Evolutionary conservation across 2,329 filamentous ascomycete genomes (phyloP).

Genomic region (Paraphoma sp.): DNA sequence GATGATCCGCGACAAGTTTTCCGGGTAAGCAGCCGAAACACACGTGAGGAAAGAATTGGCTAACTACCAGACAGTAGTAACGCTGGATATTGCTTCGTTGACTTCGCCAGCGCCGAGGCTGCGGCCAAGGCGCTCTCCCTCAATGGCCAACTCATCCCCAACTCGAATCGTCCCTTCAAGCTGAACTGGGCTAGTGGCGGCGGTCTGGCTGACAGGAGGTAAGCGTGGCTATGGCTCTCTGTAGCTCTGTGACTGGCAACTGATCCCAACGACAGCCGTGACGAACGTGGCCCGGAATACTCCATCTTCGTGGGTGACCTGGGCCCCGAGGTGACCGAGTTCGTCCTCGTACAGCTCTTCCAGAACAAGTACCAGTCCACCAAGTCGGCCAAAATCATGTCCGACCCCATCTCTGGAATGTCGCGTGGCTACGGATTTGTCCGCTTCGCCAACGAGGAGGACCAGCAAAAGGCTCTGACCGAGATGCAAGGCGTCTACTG

Average conservation of each 20-base stretch:
- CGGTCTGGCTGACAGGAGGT: conserved; percentile 92
- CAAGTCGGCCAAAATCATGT: conserved; percentile 99
- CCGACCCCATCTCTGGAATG: conserved; percentile 95
- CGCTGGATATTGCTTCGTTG: conserved; percentile 98
- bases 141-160: conserved; percentile 89
- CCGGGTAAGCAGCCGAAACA: conserved; percentile 69
- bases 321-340: conserved; percentile 98
- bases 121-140: conserved; percentile 90
- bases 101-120: conserved; percentile 82
- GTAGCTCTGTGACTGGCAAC: conserved; percentile 4
- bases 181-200: conserved; percentile 99
- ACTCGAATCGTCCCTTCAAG: conserved; percentile 95
- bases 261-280: conserved; percentile 60
- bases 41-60: conserved; percentile 22
- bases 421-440: conserved; percentile 98
- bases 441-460: conserved; percentile 91
- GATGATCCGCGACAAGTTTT: conserved; percentile 99
- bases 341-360: conserved; percentile 95
- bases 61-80: conserved; percentile 76
- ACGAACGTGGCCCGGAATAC: conserved; percentile 95
- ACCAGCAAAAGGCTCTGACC: conserved; percentile 92
- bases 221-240: conserved; percentile 40
- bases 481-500: conserved; percentile 99
- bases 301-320: conserved; percentile 98
- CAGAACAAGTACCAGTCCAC: conserved; percentile 94